A percentile compares a stretch with the other conserved stretches of the same genome.
Evolutionary conservation across 805 yeast species (phyloP).

Genomic region (Wickerhamiella azyma): DNA sequence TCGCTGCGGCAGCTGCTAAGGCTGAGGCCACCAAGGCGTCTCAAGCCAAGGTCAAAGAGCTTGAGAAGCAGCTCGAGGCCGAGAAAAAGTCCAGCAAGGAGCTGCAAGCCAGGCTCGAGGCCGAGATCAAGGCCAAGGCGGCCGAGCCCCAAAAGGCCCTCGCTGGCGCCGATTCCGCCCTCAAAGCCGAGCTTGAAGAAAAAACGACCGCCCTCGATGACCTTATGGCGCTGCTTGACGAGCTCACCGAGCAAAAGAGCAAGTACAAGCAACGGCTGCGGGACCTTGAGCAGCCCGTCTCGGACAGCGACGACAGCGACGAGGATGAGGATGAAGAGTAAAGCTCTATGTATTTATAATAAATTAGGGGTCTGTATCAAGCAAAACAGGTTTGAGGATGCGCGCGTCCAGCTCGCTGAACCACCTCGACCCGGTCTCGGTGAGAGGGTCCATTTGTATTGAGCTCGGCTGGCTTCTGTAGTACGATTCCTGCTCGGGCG

Average conservation of each 20-base stretch:
- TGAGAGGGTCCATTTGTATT: slow-evolving; percentile 7
- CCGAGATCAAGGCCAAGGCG: neutral
- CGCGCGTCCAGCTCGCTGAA: slow-evolving; percentile 87
- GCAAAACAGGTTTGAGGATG: slow-evolving; percentile 78
- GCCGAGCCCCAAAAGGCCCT: neutral
- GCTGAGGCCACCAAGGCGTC: neutral
- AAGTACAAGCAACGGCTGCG: slow-evolving; percentile 41
- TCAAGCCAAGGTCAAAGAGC: neutral
- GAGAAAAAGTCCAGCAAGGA: slow-evolving; percentile 1
- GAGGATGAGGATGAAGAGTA: slow-evolving; percentile 41
- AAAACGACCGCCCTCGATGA: slow-evolving; percentile 50
- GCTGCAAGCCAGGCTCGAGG: neutral
- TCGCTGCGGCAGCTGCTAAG: neutral
- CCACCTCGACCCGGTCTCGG: slow-evolving; percentile 37
- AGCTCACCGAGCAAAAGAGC: slow-evolving; percentile 54
- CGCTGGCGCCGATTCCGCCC: slow-evolving; percentile 4
- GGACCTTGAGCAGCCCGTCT: slow-evolving; percentile 45
- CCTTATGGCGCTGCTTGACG: slow-evolving; percentile 59
- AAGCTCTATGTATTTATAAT: neutral
- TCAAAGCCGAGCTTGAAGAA: slow-evolving; percentile 12
- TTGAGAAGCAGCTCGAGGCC: slow-evolving; percentile 3
- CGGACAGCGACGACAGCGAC: slow-evolving; percentile 50
- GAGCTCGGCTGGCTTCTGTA: slow-evolving; percentile 6
- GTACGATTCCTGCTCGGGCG: neutral
- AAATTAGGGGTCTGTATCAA: slow-evolving; percentile 35